Conservation (phyloP, 2,329 filamentous ascomycete genomes). For the Ophiognomonia clavigignenti-juglandacearum region DNA sequence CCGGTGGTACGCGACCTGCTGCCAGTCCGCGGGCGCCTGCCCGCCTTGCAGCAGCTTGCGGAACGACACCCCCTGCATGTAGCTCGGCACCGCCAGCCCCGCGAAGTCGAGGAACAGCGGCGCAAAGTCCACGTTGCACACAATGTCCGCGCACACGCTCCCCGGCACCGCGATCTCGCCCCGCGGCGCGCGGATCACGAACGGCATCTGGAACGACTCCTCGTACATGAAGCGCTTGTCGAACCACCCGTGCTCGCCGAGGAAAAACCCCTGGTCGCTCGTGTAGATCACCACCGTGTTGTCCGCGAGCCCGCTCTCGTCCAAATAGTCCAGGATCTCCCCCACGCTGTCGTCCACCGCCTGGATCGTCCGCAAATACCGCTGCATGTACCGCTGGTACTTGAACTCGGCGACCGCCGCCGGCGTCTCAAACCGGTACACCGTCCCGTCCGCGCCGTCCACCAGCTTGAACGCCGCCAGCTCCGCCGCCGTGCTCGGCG, state of each 20-base stretch:
- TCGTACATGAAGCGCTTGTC: slow-evolving; percentile 57
- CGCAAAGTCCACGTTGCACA: slow-evolving; percentile 52
- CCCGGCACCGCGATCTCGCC: slow-evolving; percentile 34
- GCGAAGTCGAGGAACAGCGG: slow-evolving; percentile 45
- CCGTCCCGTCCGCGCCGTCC: slow-evolving; percentile 39
- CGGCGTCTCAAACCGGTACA: slow-evolving; percentile 38
- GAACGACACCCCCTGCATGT: slow-evolving; percentile 49
- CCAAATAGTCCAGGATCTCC: slow-evolving; percentile 40
- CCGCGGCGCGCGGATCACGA: slow-evolving; percentile 40
- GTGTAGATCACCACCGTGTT: slow-evolving; percentile 50
- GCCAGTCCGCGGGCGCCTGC: slow-evolving; percentile 39
- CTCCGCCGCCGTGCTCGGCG: slow-evolving; percentile 17
- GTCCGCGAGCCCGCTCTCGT: slow-evolving; percentile 33
- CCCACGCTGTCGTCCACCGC: slow-evolving; percentile 49
- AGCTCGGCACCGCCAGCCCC: slow-evolving; percentile 33
- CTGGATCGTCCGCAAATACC: slow-evolving; percentile 48
- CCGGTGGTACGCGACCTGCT: slow-evolving; percentile 48
- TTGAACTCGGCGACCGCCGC: slow-evolving; percentile 47
- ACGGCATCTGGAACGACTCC: slow-evolving; percentile 52
- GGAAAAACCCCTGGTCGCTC: slow-evolving; percentile 51
- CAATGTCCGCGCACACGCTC: slow-evolving; percentile 39
- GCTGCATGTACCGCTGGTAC: slow-evolving; percentile 52
- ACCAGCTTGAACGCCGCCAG: slow-evolving; percentile 31
- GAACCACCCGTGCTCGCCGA: slow-evolving; percentile 54
- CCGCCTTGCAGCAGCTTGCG: slow-evolving; percentile 29